Evolutionary conservation across 2,329 filamentous ascomycete genomes (phyloP).

Genomic region (Colletotrichum horii): DNA sequence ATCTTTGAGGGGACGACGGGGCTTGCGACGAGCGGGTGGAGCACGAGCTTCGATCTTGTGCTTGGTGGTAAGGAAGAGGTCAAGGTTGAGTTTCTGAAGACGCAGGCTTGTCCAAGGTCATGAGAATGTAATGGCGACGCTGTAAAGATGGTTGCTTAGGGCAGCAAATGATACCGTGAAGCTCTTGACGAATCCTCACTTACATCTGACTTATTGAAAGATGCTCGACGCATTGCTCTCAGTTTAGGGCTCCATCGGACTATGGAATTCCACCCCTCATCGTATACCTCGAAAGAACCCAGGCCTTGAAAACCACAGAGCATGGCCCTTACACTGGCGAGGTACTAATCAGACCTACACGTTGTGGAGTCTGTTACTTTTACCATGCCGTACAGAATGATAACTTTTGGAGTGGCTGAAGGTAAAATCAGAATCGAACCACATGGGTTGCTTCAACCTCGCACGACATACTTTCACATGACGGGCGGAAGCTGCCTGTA

Average conservation of each 20-base stretch:
- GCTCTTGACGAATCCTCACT: background rate
- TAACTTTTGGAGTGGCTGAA: background rate
- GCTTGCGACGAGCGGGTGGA: constrained; percentile 18
- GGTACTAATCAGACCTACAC: background rate
- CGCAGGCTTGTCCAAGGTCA: constrained; percentile 11
- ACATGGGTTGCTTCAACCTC: background rate
- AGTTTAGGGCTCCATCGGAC: background rate
- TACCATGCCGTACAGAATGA: background rate
- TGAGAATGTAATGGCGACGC: background rate
- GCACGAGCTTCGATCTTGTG: constrained; percentile 20
- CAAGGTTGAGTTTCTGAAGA: constrained; percentile 18
- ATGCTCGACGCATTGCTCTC: background rate
- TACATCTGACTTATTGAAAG: background rate
- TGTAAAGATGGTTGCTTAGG: background rate
- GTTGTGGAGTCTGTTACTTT: background rate
- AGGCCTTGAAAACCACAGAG: background rate
- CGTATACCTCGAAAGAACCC: background rate
- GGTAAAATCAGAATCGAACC: background rate
- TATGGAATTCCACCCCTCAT: background rate
- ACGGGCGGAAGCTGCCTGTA: background rate
- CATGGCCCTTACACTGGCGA: background rate
- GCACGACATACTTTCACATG: background rate
- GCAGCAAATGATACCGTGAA: background rate
- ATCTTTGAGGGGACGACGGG: constrained; percentile 1
- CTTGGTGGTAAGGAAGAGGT: constrained; percentile 2